Evolutionary conservation across 768 basidiomycete genomes (phyloP).

Genomic region (Amylocystis lapponica): DNA sequence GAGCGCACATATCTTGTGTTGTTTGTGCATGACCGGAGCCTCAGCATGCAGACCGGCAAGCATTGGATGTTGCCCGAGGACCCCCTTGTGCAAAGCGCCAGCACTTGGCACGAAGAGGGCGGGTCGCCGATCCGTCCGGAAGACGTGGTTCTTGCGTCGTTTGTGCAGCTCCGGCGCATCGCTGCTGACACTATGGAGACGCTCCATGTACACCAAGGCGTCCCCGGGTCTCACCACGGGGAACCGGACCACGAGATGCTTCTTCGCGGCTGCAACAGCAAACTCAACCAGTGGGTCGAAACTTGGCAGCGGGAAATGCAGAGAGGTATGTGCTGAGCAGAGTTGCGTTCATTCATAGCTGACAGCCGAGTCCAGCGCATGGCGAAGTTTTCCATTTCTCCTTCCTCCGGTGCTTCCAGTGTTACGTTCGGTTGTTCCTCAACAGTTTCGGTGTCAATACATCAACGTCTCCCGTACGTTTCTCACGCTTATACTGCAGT

Average conservation of each 20-base stretch:
- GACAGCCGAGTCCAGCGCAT: constrained; percentile 51
- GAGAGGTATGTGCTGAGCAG: constrained; percentile 37
- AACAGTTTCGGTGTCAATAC: constrained; percentile 80
- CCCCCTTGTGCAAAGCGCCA: constrained; percentile 65
- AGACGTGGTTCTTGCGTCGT: constrained; percentile 75
- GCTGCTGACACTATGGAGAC: constrained; percentile 61
- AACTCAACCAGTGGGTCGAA: constrained; percentile 67
- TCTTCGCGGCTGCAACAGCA: constrained; percentile 64
- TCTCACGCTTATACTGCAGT: too few species aligned
- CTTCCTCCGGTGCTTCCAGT: constrained; percentile 69
- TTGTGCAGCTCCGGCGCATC: constrained; percentile 71
- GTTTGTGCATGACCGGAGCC: constrained; percentile 80
- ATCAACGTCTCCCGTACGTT: not conserved
- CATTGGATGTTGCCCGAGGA: constrained; percentile 89
- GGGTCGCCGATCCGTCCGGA: constrained; percentile 55
- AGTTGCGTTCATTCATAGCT: not conserved
- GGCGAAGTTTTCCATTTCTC: constrained; percentile 74
- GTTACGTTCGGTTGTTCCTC: constrained; percentile 75
- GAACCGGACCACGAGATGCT: constrained; percentile 74
- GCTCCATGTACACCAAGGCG: constrained; percentile 50
- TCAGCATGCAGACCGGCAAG: constrained; percentile 81
- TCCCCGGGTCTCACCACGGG: constrained; percentile 33
- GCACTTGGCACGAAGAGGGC: constrained; percentile 64
- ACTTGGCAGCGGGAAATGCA: constrained; percentile 72
- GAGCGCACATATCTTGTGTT: constrained; percentile 84